Evolutionary conservation across 768 basidiomycete species (phyloP).

Genomic region (Amanita polypyramis): DNA sequence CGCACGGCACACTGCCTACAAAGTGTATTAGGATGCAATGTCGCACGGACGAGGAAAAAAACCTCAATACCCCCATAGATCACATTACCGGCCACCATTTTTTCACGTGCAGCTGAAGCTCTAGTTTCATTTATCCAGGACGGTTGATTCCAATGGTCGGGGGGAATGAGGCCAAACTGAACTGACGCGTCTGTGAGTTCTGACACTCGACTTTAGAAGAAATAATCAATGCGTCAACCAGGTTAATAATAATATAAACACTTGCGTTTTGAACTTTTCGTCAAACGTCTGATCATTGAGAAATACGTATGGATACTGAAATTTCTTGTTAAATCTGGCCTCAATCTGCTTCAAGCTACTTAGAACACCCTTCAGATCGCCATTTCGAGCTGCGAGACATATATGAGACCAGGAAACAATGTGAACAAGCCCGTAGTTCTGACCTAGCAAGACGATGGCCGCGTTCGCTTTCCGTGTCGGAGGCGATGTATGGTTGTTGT

Average conservation of each 20-base stretch:
- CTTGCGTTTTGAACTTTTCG: constrained; percentile 59
- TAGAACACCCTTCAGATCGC: constrained; percentile 48
- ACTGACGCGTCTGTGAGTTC: constrained; percentile 53
- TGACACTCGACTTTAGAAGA: constrained; percentile 34
- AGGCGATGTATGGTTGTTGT: constrained; percentile 22
- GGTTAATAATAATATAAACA: neutral
- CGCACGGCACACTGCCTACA: constrained; percentile 69
- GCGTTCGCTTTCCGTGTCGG: constrained; percentile 68
- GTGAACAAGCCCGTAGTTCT: constrained; percentile 2
- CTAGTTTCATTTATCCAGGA: constrained; percentile 68
- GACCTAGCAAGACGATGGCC: constrained; percentile 68
- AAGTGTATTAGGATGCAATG: constrained; percentile 4
- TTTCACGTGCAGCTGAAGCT: constrained; percentile 49
- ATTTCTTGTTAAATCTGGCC: constrained; percentile 84
- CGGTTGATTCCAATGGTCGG: constrained; percentile 75
- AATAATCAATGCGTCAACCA: neutral
- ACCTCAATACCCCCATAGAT: constrained; percentile 48
- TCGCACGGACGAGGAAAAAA: constrained; percentile 1
- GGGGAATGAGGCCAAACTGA: constrained; percentile 70
- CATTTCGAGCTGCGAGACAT: constrained; percentile 38
- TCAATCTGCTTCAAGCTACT: constrained; percentile 72
- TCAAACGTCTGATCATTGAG: constrained; percentile 75
- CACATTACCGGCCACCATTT: constrained; percentile 60
- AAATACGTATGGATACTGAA: constrained; percentile 77
- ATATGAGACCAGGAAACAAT: neutral